Percentiles rank a stretch among this genome's conserved stretches.
These are phyloP conservation scores for Golubevia pallescens DNA, from an alignment of 1,284 basidiomycete species.

Conservation along the genomic window DNA sequence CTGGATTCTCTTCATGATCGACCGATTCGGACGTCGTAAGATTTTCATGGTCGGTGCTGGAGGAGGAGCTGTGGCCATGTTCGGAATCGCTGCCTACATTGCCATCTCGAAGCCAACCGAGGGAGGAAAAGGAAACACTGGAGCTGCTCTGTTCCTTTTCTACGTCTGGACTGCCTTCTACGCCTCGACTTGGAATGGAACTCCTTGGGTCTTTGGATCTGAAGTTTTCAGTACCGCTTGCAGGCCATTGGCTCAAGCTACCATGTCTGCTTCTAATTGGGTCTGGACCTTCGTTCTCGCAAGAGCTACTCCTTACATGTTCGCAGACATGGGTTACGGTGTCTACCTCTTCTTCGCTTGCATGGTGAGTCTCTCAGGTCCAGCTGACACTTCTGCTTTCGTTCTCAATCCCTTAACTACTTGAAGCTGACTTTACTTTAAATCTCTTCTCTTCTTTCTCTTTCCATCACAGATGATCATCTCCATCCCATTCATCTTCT, in stretches of 20 bases:
- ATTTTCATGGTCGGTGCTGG: conserved; percentile 66
- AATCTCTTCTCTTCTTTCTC: too few species aligned
- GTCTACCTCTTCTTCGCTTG: conserved; percentile 58
- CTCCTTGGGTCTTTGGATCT: conserved; percentile 31
- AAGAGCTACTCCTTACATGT: conserved; percentile 49
- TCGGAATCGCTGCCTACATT: conserved; percentile 35
- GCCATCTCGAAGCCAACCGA: conserved; percentile 24
- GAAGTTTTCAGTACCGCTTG: conserved; percentile 14
- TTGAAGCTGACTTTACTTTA: too few species aligned
- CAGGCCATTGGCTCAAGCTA: conserved; percentile 33
- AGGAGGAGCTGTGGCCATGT: conserved; percentile 29
- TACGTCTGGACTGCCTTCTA: conserved; percentile 45
- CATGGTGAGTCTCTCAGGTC: conserved; percentile 6
- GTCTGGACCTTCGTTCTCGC: conserved; percentile 42
- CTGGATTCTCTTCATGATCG: conserved; percentile 69
- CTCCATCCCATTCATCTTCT: conserved; percentile 18
- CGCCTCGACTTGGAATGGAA: conserved; percentile 42
- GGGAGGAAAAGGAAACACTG: conserved; percentile 2
- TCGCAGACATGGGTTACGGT: conserved; percentile 42
- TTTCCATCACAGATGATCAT: conserved; percentile 16
- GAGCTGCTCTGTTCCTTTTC: conserved; percentile 28
- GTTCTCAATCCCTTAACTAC: too few species aligned
- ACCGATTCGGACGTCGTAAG: conserved; percentile 71
- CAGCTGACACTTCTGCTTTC: too few species aligned
- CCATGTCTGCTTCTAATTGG: conserved; percentile 17